Evolutionary conservation across 371 early-diverging fungal species (phyloP), one percentile per base, ranked within the genome.

Genomic region (Mucor lusitanicus): DNA sequence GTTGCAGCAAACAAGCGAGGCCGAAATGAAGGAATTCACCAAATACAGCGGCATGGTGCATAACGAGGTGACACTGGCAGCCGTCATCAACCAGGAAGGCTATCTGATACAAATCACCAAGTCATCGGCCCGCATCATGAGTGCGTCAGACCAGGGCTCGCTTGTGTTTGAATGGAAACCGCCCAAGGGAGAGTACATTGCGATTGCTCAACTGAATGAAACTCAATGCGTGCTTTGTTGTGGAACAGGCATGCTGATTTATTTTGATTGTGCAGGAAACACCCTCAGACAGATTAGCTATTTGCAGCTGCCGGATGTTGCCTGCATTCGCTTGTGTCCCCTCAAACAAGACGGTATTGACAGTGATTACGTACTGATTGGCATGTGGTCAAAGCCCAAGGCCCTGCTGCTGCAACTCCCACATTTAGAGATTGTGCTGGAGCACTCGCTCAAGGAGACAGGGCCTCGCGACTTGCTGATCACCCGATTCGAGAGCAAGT

Each of bases 31-130:
- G 12, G 63, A 68, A 50, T 50, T 33, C 12, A 13, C 48, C 7
- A 21, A 39, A 11, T 77, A 69, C 50, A 56, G 71, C 5, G 74
- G 46, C 4, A 35, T 81, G 6, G 27, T 59, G 6, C 27, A 69
- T 30, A 74, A 80, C 23, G 73, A 68, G 21, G 61, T 33, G 19
- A 85, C 81, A 0, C 48, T 81, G 9, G 78, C 73, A 2, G 58
- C 62, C 3, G 77, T 68, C 17, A 63, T 62, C 3, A 59, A 61
- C 0, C n/a, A 15, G 0, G 63, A 56, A 1, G 70, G 66, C 17
- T 56, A 75, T 50, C 63, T 79, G 28, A 55, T 79, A 13, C 83
- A 89, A 77, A 85, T 90, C n/a, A 93, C 93, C 1, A 69, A 86
- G 23, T 62, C 60, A 3, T 70, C 74, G 1, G 83, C 90, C 8